Evolutionary conservation across 2,329 filamentous ascomycete species (phyloP), one percentile per base, ranked within the genome.

Genomic region (Fusarium sp.): DNA sequence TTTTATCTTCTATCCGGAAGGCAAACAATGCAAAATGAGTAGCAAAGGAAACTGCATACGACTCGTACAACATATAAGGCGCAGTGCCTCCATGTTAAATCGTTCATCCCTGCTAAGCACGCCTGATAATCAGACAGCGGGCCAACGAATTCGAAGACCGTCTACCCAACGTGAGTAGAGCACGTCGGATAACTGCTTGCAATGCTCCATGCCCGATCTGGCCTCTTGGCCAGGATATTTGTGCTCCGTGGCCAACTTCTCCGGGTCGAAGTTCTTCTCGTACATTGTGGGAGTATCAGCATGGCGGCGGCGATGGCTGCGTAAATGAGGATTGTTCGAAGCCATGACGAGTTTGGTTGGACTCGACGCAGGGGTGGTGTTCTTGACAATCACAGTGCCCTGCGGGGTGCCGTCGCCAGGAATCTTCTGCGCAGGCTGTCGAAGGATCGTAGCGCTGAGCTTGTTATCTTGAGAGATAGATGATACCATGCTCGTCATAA

Each of bases 121-220:
- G 20, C 30, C 36, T 22, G 33, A 35, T 31, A 24, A 47, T 78
- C 54, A 81, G 31, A 81, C 77, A 33, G 83, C 84, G 6, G 87
- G 87, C 92, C 92, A 95, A 62, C 92, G 86, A 61, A 89, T 87
- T 72, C 91, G 91, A 76, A 98, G 84, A 4, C 94, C 95, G 65
- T 97, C 93, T 6, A 92, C 91, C 96, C 96, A 99, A 47, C 95
- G 90, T 22, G 91, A 90, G 83, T 98, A 98, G 26, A 99, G 88
- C 26, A 97, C 93, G 80, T 98, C 95, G 3, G 93, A 94, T 41
- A 98, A 86, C 79, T 97, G 91, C 79, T 94, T 94, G 73, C 92
- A 93, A 82, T 98, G 95, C 82, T 98, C 95, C 93, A 98, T 95
- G 5, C 95, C 95, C 3, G 91, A 88, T 51, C 83, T 82, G 5